A percentile compares a stretch with the other conserved stretches of the same genome.
Evolutionary conservation across 345 rosid species (phyloP).

Genomic region (Capsella bursapastoris): DNA sequence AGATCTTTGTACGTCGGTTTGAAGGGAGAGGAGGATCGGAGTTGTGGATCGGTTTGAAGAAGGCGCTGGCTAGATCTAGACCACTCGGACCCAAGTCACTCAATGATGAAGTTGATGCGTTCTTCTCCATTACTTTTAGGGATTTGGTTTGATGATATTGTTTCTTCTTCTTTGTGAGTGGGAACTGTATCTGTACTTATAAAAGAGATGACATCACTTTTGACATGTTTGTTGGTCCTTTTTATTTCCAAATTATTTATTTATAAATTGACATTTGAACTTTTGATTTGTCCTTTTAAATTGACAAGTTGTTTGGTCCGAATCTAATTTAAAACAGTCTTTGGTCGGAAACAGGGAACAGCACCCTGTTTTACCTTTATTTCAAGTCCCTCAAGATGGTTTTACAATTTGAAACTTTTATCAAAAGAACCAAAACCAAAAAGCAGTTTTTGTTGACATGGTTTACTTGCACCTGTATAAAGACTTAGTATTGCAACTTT

Average conservation of each 20-base stretch:
- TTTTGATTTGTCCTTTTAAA: too few relatives aligned
- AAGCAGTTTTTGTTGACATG: slow-evolving; percentile 3
- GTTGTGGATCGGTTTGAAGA: slow-evolving; percentile 69
- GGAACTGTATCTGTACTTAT: not conserved
- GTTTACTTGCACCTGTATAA: not conserved
- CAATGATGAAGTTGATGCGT: slow-evolving; percentile 52
- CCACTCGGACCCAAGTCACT: slow-evolving; percentile 62
- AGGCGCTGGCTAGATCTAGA: slow-evolving; percentile 63
- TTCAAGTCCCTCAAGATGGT: not conserved
- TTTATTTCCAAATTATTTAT: not conserved
- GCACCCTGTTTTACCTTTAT: not conserved
- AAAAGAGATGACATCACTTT: not conserved
- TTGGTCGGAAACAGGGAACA: slow-evolving; percentile 9
- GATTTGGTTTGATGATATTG: slow-evolving; percentile 9
- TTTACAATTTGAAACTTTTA: not conserved
- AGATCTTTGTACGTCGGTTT: slow-evolving; percentile 66
- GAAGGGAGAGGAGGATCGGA: slow-evolving; percentile 62
- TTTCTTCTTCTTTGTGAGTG: not conserved
- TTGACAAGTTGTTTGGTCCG: not conserved
- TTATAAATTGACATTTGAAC: too few relatives aligned
- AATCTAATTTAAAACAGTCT: not conserved
- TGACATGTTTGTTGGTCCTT: not conserved
- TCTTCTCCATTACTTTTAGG: slow-evolving; percentile 56
- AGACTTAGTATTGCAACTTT: not conserved
- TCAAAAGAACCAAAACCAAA: too few relatives aligned